Base-by-base conservation (phyloP, 768 basidiomycete species). In the Roridomyces roridus region DNA sequence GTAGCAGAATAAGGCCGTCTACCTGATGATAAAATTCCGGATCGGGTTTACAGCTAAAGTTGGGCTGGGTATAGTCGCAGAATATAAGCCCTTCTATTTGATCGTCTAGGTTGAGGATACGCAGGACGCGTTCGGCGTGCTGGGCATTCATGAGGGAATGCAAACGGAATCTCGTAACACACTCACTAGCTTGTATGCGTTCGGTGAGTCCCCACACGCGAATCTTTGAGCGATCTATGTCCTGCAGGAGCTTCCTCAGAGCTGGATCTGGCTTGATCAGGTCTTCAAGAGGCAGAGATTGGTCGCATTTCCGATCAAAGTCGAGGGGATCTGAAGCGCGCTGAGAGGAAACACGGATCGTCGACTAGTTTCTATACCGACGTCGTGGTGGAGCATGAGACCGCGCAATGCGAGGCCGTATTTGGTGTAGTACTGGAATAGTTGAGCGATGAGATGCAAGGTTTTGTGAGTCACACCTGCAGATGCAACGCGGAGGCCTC, bases 191-290 rank as follows among this genome's bases (percentile, higher is more conserved):
- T 79, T 78, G 69, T 93, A 94, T 11, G 93, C 93, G 67, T 95
- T 95, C 4, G n/a, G 93, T 95, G 39, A 94, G 72, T 3, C 83
- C 91, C 92, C 92, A 94, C 5, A 94, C 85, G n/a, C 85, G 82
- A 9, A 79, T 84, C 69, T 90, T 93, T 25, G 77, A 80, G 43
- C 86, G 83, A 66, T 95, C 91, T 26, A 95, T 85, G 67, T 94
- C 91, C 68, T 88, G 74, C 46, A 95, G 80, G 6, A 95, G 80
- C 64, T 85, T 81, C 20, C 86, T 84, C 10, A 89, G 68, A 8
- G 60, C 65, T 7, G 87, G 83, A 66, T 89, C 76, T 26, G 86
- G 89, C 24, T 80, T 77, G 60, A 95, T 86, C 76, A 90, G 87
- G 3, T 87, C 80, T 66, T 95, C 93, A 7, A 95, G 77, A 7